A percentile compares a stretch with the other conserved stretches of the same genome.
phyloP scores from a whole-genome alignment of 2,329 filamentous ascomycete species.

The Phyllosticta citrichinensis region DNA sequence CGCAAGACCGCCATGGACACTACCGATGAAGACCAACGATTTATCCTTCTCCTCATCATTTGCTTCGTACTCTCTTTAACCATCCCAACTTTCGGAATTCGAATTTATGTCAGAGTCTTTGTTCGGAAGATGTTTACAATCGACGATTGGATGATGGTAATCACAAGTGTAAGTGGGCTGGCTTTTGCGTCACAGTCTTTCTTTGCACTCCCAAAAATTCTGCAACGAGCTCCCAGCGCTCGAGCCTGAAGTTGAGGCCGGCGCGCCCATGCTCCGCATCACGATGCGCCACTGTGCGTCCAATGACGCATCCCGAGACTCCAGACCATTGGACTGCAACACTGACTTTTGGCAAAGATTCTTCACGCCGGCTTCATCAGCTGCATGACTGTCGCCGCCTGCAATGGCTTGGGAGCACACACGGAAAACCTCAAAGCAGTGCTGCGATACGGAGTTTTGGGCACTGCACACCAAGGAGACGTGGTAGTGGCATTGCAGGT shows the following conservation, averaged over 20 bases:
- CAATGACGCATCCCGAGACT: background rate
- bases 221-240: background rate
- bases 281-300: background rate
- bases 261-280: background rate
- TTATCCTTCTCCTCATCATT: constrained; percentile 1
- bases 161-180: background rate
- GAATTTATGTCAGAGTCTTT: background rate
- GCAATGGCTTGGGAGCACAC: constrained; percentile 3
- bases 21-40: constrained; percentile 1
- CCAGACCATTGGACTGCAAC: background rate
- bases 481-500: constrained; percentile 6
- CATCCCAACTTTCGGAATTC: background rate
- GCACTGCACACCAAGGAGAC: constrained; percentile 3
- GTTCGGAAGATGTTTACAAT: background rate
- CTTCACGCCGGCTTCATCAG: constrained; percentile 1
- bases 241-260: background rate
- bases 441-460: background rate
- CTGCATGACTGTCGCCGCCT: background rate
- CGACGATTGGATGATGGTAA: constrained; percentile 3
- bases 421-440: background rate
- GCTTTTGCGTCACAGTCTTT: background rate
- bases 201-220: background rate
- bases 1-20: background rate
- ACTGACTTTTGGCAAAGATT: background rate
- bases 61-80: background rate